These are phyloP conservation scores for Westerdykella ornata DNA, from an alignment of 2,329 filamentous ascomycete genomes.

Conservation along the genomic window DNA sequence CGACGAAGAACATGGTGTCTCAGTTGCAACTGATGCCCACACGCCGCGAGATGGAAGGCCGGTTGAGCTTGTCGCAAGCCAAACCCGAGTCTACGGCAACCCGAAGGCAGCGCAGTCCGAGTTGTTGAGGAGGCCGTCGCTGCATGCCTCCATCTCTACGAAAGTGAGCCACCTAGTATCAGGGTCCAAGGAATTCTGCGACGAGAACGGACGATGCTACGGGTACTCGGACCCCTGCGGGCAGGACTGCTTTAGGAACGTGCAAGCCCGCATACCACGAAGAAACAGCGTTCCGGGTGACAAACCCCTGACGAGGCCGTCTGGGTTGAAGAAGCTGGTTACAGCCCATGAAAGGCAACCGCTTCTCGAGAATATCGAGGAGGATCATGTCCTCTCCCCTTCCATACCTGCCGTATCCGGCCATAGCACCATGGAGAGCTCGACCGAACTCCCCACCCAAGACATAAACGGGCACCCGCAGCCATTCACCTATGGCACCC, in stretches of 20 bases:
- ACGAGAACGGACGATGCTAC: conserved; percentile 54
- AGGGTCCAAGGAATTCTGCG: conserved; percentile 47
- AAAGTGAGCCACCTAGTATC: conserved; percentile 47
- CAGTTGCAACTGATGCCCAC: neutral
- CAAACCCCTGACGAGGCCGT: conserved; percentile 8
- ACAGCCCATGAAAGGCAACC: conserved; percentile 25
- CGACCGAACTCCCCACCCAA: conserved; percentile 13
- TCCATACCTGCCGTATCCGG: neutral
- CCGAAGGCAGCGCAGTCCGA: neutral
- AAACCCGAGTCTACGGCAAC: neutral
- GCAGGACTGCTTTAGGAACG: conserved; percentile 53
- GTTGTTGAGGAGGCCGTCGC: conserved; percentile 31
- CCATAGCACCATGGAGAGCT: conserved; percentile 10
- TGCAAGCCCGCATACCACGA: conserved; percentile 30
- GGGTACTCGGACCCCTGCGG: conserved; percentile 58
- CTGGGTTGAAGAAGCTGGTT: conserved; percentile 20
- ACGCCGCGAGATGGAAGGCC: neutral
- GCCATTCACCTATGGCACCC: no score
- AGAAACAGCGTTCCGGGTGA: conserved; percentile 11
- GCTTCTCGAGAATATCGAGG: conserved; percentile 26
- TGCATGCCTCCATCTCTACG: conserved; percentile 38
- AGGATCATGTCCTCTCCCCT: conserved; percentile 13
- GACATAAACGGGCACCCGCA: no score
- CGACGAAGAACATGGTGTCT: conserved; percentile 5
- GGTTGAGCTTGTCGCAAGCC: neutral